Percentiles rank a stretch among this genome's conserved stretches.
phyloP scores from a whole-genome alignment of 1,139 yeast genomes.

The Lizanozyma gosingica region DNA sequence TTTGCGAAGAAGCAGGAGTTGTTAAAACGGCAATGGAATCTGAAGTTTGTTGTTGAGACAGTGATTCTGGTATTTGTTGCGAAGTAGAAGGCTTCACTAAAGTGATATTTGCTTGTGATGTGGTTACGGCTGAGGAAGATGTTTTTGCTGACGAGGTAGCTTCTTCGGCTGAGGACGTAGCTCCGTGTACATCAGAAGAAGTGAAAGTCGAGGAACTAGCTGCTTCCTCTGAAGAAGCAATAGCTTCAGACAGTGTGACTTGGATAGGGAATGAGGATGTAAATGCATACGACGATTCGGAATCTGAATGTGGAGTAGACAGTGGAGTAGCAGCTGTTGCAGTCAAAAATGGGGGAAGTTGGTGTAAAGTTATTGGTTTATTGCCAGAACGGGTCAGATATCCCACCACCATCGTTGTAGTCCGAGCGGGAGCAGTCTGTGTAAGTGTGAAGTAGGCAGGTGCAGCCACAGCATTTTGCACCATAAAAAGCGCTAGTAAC shows the following conservation, averaged over 20 bases:
- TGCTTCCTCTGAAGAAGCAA: background rate
- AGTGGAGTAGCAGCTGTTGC: background rate
- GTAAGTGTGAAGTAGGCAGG: background rate
- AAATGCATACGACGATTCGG: background rate
- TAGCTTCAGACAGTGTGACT: too few relatives aligned
- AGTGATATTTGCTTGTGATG: slow-evolving; percentile 7
- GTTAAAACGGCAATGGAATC: too few relatives aligned
- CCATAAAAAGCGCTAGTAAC: background rate
- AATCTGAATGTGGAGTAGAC: background rate
- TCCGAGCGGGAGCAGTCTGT: background rate
- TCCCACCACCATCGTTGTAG: background rate
- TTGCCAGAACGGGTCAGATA: background rate
- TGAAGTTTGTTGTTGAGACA: too few relatives aligned
- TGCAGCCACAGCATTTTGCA: background rate
- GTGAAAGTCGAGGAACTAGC: background rate
- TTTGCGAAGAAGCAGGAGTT: too few relatives aligned
- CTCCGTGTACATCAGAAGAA: slow-evolving; percentile 2
- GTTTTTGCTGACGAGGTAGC: slow-evolving; percentile 5
- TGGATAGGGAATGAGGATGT: background rate
- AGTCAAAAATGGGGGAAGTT: background rate
- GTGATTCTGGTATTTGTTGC: too few relatives aligned
- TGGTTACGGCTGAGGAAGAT: slow-evolving; percentile 3
- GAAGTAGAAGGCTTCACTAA: slow-evolving; percentile 29
- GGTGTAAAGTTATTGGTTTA: background rate
- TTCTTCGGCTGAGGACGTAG: slow-evolving; percentile 4